phyloP scores from a whole-genome alignment of 2,329 filamentous ascomycete genomes.

The Pseudogymnoascus sp. region DNA sequence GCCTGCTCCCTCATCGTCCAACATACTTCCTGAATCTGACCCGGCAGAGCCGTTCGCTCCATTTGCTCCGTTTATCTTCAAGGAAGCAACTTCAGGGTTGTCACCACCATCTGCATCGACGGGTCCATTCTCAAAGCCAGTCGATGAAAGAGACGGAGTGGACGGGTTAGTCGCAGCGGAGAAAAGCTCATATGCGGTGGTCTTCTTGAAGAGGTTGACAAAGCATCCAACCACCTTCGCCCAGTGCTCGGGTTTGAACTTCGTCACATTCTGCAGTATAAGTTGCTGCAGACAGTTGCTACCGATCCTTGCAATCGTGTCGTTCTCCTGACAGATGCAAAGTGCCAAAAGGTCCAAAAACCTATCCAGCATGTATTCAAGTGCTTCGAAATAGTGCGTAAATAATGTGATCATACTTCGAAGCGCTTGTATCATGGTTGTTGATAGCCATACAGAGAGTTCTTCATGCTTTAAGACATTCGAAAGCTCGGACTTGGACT shows the following conservation, averaged over 20 bases:
- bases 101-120: constrained; percentile 15
- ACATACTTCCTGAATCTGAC: constrained; percentile 22
- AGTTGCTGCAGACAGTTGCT: constrained; percentile 97
- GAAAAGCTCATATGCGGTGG: constrained; percentile 91
- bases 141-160: constrained; percentile 39
- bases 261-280: constrained; percentile 90
- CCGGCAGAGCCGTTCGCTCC: constrained; percentile 34
- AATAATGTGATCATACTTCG: constrained; percentile 98
- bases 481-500: constrained; percentile 91
- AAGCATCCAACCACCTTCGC: constrained; percentile 90
- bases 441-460: constrained; percentile 95
- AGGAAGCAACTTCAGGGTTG: constrained; percentile 33
- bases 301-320: constrained; percentile 94
- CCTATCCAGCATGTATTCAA: constrained; percentile 97
- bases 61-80: constrained; percentile 50
- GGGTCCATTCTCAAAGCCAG: constrained; percentile 42
- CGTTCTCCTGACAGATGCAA: constrained; percentile 98
- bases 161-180: constrained; percentile 59
- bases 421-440: constrained; percentile 97
- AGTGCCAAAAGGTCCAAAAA: constrained; percentile 89
- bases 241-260: constrained; percentile 85
- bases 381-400: constrained; percentile 92
- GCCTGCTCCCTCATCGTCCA: constrained; percentile 23
- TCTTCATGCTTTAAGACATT: constrained; percentile 95
- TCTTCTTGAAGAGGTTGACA: constrained; percentile 88